Evolutionary conservation across 495 filamentous ascomycete species (phyloP).

Genomic region (Lasiosphaeria ovina): DNA sequence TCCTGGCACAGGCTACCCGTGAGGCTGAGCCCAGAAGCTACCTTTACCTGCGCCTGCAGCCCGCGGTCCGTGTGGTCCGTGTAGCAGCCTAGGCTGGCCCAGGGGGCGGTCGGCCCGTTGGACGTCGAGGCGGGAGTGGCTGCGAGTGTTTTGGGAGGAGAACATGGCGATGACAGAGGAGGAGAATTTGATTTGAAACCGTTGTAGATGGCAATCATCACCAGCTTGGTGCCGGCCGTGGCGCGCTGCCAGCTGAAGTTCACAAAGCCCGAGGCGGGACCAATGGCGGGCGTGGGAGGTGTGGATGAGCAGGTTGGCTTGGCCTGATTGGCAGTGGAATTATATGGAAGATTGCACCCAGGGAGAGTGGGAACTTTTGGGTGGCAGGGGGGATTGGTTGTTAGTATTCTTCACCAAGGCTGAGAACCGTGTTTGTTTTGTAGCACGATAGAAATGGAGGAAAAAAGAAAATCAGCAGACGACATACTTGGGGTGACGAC

Average conservation of each 20-base stretch:
- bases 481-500: conserved; percentile 3
- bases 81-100: conserved; percentile 35
- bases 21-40: conserved; percentile 40
- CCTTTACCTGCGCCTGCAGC: conserved; percentile 44
- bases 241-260: conserved; percentile 9
- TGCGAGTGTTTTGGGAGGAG: background rate
- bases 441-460: too few species aligned
- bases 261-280: conserved; percentile 7
- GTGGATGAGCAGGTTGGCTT: conserved; percentile 1
- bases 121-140: background rate
- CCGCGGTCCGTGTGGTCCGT: conserved; percentile 41
- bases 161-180: background rate
- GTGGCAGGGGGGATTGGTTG: background rate
- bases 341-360: conserved; percentile 8
- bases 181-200: conserved; percentile 3
- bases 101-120: conserved; percentile 7
- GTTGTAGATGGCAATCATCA: conserved; percentile 8
- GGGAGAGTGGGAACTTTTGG: conserved; percentile 7
- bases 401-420: background rate
- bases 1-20: conserved; percentile 53
- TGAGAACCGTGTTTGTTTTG: background rate
- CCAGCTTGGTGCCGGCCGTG: background rate
- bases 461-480: too few species aligned
- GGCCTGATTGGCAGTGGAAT: background rate
- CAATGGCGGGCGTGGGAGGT: background rate